phyloP scores from a whole-genome alignment of 139 green algal species.

The Coccomyxa sp. region DNA sequence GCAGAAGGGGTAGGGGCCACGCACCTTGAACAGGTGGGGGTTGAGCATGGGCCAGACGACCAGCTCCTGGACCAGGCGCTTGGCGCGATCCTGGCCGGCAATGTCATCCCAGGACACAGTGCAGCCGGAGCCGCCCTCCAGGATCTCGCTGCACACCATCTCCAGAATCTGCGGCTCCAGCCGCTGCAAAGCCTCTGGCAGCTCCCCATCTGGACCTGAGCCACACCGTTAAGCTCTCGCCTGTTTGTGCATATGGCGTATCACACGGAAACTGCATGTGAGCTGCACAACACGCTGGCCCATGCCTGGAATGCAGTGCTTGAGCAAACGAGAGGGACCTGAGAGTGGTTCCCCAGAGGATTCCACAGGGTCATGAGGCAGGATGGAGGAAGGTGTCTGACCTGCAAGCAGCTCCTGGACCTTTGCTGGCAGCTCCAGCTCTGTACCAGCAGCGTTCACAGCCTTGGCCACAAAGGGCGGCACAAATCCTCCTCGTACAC shows the following conservation, averaged over 20 bases:
- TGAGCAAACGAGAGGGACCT: background rate
- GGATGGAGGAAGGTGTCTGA: too few relatives aligned
- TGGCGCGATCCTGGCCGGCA: constrained; percentile 62
- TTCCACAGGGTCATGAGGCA: too few relatives aligned
- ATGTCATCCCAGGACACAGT: constrained; percentile 15
- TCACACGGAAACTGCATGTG: too few relatives aligned
- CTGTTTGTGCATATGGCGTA: background rate
- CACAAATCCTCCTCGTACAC: constrained; percentile 48
- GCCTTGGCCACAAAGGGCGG: constrained; percentile 61
- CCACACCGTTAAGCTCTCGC: background rate
- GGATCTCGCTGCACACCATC: constrained; percentile 66
- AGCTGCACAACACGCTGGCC: too few relatives aligned
- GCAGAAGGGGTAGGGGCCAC: background rate
- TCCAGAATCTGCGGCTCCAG: constrained; percentile 64
- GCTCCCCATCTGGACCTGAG: background rate
- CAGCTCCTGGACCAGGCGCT: constrained; percentile 88
- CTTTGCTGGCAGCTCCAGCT: constrained; percentile 43
- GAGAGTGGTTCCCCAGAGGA: too few relatives aligned
- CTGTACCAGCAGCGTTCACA: constrained; percentile 25
- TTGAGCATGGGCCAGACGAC: constrained; percentile 97
- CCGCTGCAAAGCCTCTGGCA: constrained; percentile 37
- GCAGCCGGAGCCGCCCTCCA: constrained; percentile 34
- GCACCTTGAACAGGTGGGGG: constrained; percentile 80
- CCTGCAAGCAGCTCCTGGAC: constrained; percentile 63
- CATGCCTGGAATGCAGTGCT: background rate